phyloP scores from a whole-genome alignment of 768 basidiomycete species.

The Vararia minispora region DNA sequence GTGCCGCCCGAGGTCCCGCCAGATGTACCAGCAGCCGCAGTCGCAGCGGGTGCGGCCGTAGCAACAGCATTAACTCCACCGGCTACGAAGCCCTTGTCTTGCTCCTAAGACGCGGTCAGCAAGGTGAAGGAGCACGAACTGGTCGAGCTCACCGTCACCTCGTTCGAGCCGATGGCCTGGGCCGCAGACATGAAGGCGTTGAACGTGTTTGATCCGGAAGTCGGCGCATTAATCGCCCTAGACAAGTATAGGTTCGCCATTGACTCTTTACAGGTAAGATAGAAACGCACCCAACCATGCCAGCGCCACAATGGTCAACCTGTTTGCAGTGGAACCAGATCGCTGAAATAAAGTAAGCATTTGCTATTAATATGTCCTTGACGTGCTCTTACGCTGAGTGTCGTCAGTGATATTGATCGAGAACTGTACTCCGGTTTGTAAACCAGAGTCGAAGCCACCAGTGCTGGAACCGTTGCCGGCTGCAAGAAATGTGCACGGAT shows the following conservation, averaged over 20 bases:
- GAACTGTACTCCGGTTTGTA: constrained; percentile 28
- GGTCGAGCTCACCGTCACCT: constrained; percentile 25
- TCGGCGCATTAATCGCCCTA: constrained; percentile 36
- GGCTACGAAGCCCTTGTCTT: constrained; percentile 26
- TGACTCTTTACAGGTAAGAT: not conserved
- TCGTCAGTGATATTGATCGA: constrained; percentile 37
- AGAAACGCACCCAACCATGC: constrained; percentile 33
- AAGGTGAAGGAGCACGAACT: too few relatives aligned
- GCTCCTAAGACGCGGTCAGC: constrained; percentile 19
- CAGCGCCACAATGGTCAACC: constrained; percentile 34
- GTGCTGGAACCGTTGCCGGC: constrained; percentile 20
- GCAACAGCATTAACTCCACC: constrained; percentile 24
- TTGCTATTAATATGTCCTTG: too few relatives aligned
- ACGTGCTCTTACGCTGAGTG: constrained; percentile 30
- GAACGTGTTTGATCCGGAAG: constrained; percentile 30
- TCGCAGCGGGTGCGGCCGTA: constrained; percentile 4
- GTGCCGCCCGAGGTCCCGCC: not conserved
- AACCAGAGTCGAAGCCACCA: constrained; percentile 44
- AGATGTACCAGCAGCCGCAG: not conserved
- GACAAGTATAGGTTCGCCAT: not conserved
- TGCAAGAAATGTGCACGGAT: constrained; percentile 28
- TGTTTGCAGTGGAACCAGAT: constrained; percentile 50
- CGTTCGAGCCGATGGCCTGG: constrained; percentile 23
- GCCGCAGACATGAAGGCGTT: constrained; percentile 31
- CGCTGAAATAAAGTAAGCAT: constrained; percentile 21